Base-by-base conservation (phyloP, 768 basidiomycete genomes). In the Boletus vinaceobasis region DNA sequence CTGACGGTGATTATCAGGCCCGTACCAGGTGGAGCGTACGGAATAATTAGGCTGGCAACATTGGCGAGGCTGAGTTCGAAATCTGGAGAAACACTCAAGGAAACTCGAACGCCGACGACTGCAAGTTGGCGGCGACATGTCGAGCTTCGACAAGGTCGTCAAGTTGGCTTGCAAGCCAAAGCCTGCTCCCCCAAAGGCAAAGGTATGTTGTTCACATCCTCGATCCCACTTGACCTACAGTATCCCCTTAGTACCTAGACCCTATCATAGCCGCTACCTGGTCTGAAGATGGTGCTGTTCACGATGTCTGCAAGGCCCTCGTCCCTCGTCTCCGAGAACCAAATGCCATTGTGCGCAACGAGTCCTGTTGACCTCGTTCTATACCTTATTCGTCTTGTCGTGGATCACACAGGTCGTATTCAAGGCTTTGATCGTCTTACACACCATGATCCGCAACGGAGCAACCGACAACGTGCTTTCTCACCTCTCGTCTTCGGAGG, bases 81-180 rank as follows among this genome's bases (percentile, higher is more conserved):
- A 56, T 49, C 50, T 42, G 19, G 48, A n/a, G 43, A 43, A 54
- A 50, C 52, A 55, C 43, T 33, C 49, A 27, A 32, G 52, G 50
- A 59, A 45, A 56, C 45, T 43, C 19, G 38, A 33, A 42, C 39
- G 29, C 17, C 45, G 39, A 10, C 52, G 53, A 55, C 48, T 21
- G 35, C 52, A 17, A 21, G 47, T 0, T 23, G 33, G 45, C 36
- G 48, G 45, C 36, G 48, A 33, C 52, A 87, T 87, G 86, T 86
- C 88, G 63, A 86, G 85, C 74, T 89, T 80, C 72, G 89, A 91
- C 77, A 91, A 98, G 79, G 86, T 90, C 66, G 90, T 98, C 63
- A 97, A 96, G 75, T 75, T 92, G 69, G 97, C 96, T 14, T 98
- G 94, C 76, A 98, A 98, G 80, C 92, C 95, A 53, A 98, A 98